Base-by-base conservation (phyloP, 208 protist species). In the Leishmania turanica region DNA sequence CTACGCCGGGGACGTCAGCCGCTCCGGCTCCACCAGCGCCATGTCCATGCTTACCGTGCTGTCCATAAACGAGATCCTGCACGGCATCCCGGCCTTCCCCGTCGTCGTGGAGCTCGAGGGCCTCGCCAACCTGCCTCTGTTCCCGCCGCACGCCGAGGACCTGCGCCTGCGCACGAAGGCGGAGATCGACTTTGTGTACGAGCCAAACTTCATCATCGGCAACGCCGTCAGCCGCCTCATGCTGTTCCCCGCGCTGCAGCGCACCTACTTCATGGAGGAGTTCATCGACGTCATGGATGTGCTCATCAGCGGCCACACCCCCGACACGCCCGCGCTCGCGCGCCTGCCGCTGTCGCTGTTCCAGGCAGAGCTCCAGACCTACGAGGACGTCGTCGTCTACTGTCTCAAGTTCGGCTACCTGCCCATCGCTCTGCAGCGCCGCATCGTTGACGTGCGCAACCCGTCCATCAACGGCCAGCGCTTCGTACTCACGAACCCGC, bases 181-280 rank as follows among this genome's bases (percentile, higher is more conserved):
- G 1, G 87, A 92, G 72, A 65, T 75, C 17, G 91, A 96, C 85
- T 96, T 92, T 78, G 91, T 95, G 27, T 96, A 94, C 83, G 91
- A 95, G 82, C 93, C 93, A 1, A 94, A 95, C 84, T 97, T 91
- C 74, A 86, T 95, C 65, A 93, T 97, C 72, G 93, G 93, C 64
- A 97, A 97, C 75, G 90, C 93, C 24, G 75, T 97, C 69, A 95
- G 91, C 76, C 89, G 93, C 53, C 80, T 89, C 56, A 97, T 97
- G 93, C 81, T 97, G 34, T 92, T 89, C 69, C 91, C 93, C 7
- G 87, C 84, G 9, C 81, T 95, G 71, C 90, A 93, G 78, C 86
- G 89, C 5, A 90, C 89, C 47, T 97, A 95, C 85, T 97, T 97
- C 74, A 93, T 93, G 87, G 88, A 86, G 45, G 93, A 97, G 75